Base-by-base conservation (phyloP, 495 filamentous ascomycete species). In the Penicillium ucsense region DNA sequence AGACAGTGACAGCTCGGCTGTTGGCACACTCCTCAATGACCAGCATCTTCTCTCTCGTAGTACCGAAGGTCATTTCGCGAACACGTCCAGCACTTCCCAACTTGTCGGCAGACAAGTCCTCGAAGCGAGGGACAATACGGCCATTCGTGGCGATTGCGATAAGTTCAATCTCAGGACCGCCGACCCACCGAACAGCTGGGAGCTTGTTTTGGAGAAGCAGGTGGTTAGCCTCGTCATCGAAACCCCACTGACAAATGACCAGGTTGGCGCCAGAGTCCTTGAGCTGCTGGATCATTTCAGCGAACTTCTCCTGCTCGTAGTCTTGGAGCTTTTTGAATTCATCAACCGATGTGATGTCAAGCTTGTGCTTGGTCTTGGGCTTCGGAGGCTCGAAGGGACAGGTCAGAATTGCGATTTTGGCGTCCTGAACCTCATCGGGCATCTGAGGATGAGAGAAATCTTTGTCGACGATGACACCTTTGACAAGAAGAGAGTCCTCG, bases 361-460 rank as follows among this genome's bases (percentile, higher is more conserved):
- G 78, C 78, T 95, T 95, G 72, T 99, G 92, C 79, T 99, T 99
- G 29, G 92, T 99, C 82, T 99, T 99, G 41, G 92, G 92, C 77
- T 99, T 99, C 10, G 92, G 92, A n/a, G 92, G 92, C 71, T 99
- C 92, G 66, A 99, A 97, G 2, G 92, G 89, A 64, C 92, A 99
- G 38, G 92, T 99, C 39, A 99, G 74, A 57, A 99, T 97, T 36
- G 92, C 92, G 58, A 99, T 77, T 71, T 96, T 97, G 56, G 94
- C 92, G 68, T 99, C 87, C 46, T 71, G 75, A 45, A 99, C 91
- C 66, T 95, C 85, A 43, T 82, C 83, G 30, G 92, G 92, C 92
- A 99, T 99, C 66, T 99, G 92, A 10, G 92, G 94, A 67, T 99
- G 92, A 32, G 92, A 99, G 73, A 99, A 97, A 66, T 99, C 92